Evolutionary conservation across 78 protist genomes (phyloP).

Genomic region (Planoprotostelium fungivorum): DNA sequence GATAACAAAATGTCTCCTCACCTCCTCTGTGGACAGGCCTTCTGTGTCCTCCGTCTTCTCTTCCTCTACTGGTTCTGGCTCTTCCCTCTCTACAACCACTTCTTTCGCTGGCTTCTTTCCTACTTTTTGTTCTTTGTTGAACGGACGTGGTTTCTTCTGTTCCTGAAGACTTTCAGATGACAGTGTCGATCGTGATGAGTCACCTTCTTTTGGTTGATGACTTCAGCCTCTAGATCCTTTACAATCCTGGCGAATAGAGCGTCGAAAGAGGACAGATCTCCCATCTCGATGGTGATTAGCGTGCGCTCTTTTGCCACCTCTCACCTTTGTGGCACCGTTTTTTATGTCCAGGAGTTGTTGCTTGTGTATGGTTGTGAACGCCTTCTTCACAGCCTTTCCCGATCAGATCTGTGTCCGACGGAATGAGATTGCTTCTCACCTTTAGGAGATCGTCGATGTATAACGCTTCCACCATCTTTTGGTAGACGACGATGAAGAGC

Average conservation of each 20-base stretch:
- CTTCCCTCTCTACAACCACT: conserved; percentile 11
- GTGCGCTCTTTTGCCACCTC: conserved; percentile 9
- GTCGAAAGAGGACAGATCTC: neutral
- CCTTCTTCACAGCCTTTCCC: conserved; percentile 16
- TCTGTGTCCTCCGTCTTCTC: conserved; percentile 3
- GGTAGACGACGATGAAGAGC: conserved; percentile 65
- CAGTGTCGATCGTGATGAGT: conserved; percentile 2
- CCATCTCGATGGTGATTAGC: conserved; percentile 14
- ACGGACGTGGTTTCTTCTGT: conserved; percentile 26
- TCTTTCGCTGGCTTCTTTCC: conserved; percentile 25
- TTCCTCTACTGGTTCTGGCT: too few species aligned
- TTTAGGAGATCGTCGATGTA: conserved; percentile 61
- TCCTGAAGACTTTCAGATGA: neutral
- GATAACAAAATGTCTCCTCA: too few species aligned
- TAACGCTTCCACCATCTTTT: conserved; percentile 48
- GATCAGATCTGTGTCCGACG: neutral
- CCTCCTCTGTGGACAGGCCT: neutral
- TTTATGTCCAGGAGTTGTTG: conserved; percentile 26
- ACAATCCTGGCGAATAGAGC: neutral
- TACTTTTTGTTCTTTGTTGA: neutral
- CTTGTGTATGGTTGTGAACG: conserved; percentile 29
- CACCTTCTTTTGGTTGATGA: neutral
- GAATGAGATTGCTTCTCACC: neutral
- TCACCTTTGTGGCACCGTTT: conserved; percentile 17
- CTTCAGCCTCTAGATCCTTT: neutral